Percentiles rank a stretch among this genome's conserved stretches.
These are phyloP conservation scores for Boletus tylopilopsis DNA, from an alignment of 768 basidiomycete species.

Conservation along the genomic window DNA sequence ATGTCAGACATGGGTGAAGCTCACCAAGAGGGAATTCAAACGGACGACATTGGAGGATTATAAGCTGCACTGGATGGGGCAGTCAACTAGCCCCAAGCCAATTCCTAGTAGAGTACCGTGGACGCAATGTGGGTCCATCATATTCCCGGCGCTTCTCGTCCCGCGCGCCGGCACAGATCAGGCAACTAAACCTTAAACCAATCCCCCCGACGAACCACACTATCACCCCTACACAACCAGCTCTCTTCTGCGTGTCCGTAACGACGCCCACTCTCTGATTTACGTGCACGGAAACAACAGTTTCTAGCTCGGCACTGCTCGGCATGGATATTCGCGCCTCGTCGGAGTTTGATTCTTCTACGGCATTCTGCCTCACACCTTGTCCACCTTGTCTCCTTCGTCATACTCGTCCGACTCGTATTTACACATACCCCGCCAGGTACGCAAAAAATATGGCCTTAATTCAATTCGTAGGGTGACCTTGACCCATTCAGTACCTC, in stretches of 20 bases:
- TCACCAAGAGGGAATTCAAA: constrained; percentile 2
- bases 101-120: neutral
- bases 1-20: constrained; percentile 3
- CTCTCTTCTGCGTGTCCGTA: neutral
- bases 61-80: constrained; percentile 2
- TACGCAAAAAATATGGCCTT: constrained; percentile 21
- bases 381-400: constrained; percentile 34
- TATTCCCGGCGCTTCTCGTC: neutral
- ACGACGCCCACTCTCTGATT: neutral
- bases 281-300: neutral
- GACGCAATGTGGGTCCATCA: constrained; percentile 7
- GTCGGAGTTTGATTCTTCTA: constrained; percentile 34
- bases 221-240: neutral
- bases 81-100: constrained; percentile 12
- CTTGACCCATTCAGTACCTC: constrained; percentile 1
- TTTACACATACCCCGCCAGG: constrained; percentile 18
- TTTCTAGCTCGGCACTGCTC: constrained; percentile 2
- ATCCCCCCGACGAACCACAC: neutral
- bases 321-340: constrained; percentile 30
- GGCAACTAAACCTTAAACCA: constrained; percentile 7
- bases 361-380: constrained; percentile 32
- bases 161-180: constrained; percentile 11
- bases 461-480: neutral
- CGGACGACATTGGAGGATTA: no score
- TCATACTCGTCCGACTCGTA: constrained; percentile 25